Base-by-base conservation (phyloP, 2,329 filamentous ascomycete species). In the Venturiaceae sp. region DNA sequence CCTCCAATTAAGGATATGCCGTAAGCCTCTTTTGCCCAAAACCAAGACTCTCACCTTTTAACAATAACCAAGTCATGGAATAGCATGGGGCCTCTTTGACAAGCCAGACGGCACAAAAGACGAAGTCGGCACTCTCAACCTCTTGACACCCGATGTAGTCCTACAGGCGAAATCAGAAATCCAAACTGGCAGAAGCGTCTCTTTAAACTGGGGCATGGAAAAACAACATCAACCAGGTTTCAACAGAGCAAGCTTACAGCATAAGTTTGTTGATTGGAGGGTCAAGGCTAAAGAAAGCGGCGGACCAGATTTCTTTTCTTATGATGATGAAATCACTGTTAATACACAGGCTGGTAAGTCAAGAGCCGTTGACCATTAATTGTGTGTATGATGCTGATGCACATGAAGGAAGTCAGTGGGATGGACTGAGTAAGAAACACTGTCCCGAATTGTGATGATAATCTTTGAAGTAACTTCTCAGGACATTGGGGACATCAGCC, bases 271-370 rank as follows among this genome's bases (percentile, higher is more conserved):
- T 7, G 52, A 61, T 28, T 60, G 59, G 59, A 47, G 26, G 23
- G 19, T 37, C 11, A 44, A 55, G 30, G 19, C 26, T 11, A 11
- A 26, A 13, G 37, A 28, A 16, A n/a, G 5, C n/a, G 57, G 44
- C 28, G 11, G 14, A 11, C 53, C 53, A n/a, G 16, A 13, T 21
- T 14, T 33, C 16, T 60, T 16, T n/a, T 8, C 28, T 7, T 74
- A 75, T 63, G 73, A 78, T 30, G 75, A 80, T 50, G 69, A 80
- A 13, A 58, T 75, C n/a, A 68, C 67, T 47, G 72, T 77, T 61
- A 78, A 78, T 62, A 78, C 77, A 3, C 77, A 79, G 62, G 69
- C 67, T 53, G 70, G 69, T 33, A 71, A 66, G 33, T 75, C 78
- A 58, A 78, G 76, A 75, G 76, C 79, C 64, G 71, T 72, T 26